Conservation (phyloP, 495 filamentous ascomycete genomes). For the Ramalina peruviana region DNA sequence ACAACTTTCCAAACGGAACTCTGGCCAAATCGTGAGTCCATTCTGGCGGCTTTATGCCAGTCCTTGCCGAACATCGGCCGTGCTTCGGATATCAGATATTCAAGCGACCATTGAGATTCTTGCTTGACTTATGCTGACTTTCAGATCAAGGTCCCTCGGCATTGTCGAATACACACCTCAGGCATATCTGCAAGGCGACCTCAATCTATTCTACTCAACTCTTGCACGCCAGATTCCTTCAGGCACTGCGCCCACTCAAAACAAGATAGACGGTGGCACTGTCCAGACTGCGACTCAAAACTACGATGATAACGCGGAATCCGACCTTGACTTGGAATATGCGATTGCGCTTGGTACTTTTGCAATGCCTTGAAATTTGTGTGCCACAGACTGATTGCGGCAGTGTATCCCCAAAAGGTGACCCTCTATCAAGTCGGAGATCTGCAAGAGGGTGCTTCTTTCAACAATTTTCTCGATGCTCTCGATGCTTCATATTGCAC, state of each 20-base stretch:
- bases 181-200: slow-evolving; percentile 9
- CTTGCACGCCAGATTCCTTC: slow-evolving; percentile 7
- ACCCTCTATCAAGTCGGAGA: slow-evolving; percentile 28
- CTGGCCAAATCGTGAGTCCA: slow-evolving; percentile 1
- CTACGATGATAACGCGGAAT: slow-evolving; percentile 10
- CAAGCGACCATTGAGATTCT: too few species aligned
- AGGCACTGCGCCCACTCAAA: slow-evolving; percentile 9
- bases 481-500: slow-evolving; percentile 28
- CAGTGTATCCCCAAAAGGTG: slow-evolving; percentile 26
- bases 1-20: slow-evolving; percentile 2
- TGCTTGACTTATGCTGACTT: not conserved
- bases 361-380: not conserved
- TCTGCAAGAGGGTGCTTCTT: slow-evolving; percentile 16
- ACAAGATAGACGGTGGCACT: slow-evolving; percentile 14
- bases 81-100: too few species aligned
- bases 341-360: slow-evolving; percentile 16
- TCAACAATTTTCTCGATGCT: slow-evolving; percentile 35
- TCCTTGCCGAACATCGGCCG: too few species aligned
- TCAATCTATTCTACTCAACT: slow-evolving; percentile 15
- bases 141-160: not conserved
- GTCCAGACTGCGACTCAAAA: slow-evolving; percentile 3
- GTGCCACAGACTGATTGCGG: too few species aligned
- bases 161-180: slow-evolving; percentile 18
- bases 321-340: slow-evolving; percentile 22
- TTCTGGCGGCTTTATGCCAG: too few species aligned